These are phyloP conservation scores for Gryganskiella cystojenkinii DNA, from an alignment of 192 early-diverging fungal species.

Conservation along the genomic window DNA sequence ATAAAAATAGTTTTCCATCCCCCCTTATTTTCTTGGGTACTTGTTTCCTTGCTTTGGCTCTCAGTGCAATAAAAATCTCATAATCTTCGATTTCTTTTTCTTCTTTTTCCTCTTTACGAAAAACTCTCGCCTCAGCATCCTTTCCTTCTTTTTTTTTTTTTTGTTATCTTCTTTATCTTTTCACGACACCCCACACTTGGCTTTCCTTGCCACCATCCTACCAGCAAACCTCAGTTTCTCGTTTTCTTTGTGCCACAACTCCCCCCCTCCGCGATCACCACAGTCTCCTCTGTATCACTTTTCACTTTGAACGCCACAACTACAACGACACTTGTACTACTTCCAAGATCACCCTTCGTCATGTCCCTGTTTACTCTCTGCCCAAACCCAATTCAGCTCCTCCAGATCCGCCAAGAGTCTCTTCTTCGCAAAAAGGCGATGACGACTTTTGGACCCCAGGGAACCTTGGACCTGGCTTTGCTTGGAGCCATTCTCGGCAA, in stretches of 20 bases:
- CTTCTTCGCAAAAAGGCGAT: conserved; percentile 25
- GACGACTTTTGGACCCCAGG: conserved; percentile 31
- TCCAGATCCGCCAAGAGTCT: conserved; percentile 28
- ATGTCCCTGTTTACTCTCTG: conserved; percentile 5
- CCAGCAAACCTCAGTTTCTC: no score
- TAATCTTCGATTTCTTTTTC: not conserved
- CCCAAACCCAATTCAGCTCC: conserved; percentile 8
- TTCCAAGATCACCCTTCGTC: no score
- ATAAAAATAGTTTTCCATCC: conserved; percentile 1
- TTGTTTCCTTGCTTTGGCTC: not conserved
- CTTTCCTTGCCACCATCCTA: not conserved
- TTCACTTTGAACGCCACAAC: not conserved
- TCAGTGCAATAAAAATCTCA: not conserved
- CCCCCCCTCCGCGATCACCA: not conserved
- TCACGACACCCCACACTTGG: not conserved
- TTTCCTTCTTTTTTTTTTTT: not conserved
- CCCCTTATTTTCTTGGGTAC: not conserved
- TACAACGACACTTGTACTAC: not conserved
- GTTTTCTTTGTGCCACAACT: not conserved
- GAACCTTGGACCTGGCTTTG: conserved; percentile 32
- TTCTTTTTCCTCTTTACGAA: conserved; percentile 2
- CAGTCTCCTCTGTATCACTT: not conserved
- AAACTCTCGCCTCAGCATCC: not conserved
- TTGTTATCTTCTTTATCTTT: not conserved
- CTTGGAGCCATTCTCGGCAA: conserved; percentile 48